Evolutionary conservation across 345 rosid genomes (phyloP).

Genomic region (Arabis alpina): DNA sequence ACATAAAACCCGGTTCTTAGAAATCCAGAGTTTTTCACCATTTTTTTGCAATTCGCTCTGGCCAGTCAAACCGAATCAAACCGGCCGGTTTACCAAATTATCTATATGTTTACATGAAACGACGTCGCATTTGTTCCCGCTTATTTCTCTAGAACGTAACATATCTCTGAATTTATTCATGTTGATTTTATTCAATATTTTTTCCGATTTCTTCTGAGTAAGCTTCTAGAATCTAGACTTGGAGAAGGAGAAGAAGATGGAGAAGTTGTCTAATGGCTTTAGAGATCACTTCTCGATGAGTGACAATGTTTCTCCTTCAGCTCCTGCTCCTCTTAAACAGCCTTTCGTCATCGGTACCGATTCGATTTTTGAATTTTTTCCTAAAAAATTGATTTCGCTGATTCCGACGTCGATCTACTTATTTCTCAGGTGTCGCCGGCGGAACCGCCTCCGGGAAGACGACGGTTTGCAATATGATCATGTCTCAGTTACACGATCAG

Average conservation of each 20-base stretch:
- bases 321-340: slow-evolving; percentile 54
- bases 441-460: slow-evolving; percentile 98
- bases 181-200: not conserved
- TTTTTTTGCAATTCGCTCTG: too few relatives aligned
- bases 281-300: slow-evolving; percentile 42
- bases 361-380: not conserved
- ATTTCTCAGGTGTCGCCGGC: slow-evolving; percentile 73
- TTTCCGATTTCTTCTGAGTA: slow-evolving; percentile 19
- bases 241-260: slow-evolving; percentile 20
- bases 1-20: too few relatives aligned
- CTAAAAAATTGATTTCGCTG: not conserved
- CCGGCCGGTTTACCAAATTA: not conserved
- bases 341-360: slow-evolving; percentile 77
- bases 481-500: slow-evolving; percentile 83
- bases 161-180: slow-evolving; percentile 3
- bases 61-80: not conserved
- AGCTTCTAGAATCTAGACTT: not conserved
- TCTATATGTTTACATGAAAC: too few relatives aligned
- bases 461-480: slow-evolving; percentile 91
- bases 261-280: slow-evolving; percentile 39
- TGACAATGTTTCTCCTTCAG: slow-evolving; percentile 34
- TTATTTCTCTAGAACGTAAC: slow-evolving; percentile 8
- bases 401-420: not conserved
- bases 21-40: too few relatives aligned
- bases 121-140: slow-evolving; percentile 9